Base-by-base conservation (phyloP, 1,284 basidiomycete genomes). In the Psilocybe mexicana region DNA sequence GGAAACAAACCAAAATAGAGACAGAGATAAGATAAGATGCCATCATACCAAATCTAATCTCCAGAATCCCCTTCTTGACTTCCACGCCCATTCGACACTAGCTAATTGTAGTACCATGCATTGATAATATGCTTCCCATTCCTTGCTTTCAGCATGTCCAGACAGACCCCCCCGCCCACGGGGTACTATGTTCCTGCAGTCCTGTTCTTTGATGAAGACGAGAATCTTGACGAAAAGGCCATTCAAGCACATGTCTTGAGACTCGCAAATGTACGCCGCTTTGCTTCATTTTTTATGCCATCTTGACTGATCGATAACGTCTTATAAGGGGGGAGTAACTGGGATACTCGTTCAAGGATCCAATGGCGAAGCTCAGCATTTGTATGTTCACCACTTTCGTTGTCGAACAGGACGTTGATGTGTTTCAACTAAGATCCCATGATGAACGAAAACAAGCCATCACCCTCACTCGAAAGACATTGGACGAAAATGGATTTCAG, bases 351-450 rank as follows among this genome's bases (percentile, higher is more conserved):
- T 90, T 0, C 88, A 91, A 69, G 89, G 89, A 48, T 88, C 84
- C 58, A 92, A 90, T 60, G 88, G 89, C 51, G 88, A 91, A 69
- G 90, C 91, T 4, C 86, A 88, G 64, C 92, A 94, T 66, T 81
- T 95, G 64, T 87, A 55, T 42, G 69, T 60, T 14, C 18, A 5
- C 30, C 33, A n/a, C 24, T 14, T 35, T 8, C 14, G 7, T n/a
- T 61, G 14, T 33, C 47, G 12, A 10, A 12, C 36, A 43, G 43
- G 43, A 44, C 26, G 28, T 7, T 36, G 10, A 5, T 53, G 23
- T 44, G n/a, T 11, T 35, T 26, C 45, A 45, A 38, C 38, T 12
- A 50, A 76, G 74, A 59, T 75, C 76, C n/a, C 74, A 74, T 49
- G 73, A 76, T 2, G 75, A 76, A 71, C 84, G 92, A 54, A 84